Conservation (phyloP, 202 grass and related monocot genomes). For the Musa balbisiana region DNA sequence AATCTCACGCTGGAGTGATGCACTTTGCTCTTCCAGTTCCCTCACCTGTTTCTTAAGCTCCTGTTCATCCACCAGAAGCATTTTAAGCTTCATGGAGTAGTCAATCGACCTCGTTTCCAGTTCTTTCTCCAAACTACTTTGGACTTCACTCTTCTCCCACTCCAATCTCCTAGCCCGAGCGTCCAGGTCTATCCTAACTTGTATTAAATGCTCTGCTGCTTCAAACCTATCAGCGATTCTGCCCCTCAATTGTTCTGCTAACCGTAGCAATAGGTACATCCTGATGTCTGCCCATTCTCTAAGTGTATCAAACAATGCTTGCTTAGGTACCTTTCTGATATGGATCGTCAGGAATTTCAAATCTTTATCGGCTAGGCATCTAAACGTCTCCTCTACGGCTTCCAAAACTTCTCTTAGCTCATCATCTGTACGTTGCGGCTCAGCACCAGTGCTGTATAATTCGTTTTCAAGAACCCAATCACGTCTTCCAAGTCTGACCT, state of each 20-base stretch:
- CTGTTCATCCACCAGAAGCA: neutral
- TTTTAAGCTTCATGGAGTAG: neutral
- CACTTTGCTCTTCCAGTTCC: neutral
- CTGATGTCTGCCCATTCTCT: neutral
- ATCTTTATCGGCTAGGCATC: no score
- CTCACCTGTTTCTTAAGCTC: neutral
- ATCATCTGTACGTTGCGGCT: no score
- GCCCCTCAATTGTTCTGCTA: neutral
- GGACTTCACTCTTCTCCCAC: constrained; percentile 2
- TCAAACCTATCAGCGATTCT: neutral
- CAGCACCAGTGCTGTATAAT: no score
- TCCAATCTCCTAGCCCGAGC: neutral
- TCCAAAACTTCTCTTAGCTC: no score
- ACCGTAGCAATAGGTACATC: neutral
- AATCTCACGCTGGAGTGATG: neutral
- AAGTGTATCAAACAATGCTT: neutral
- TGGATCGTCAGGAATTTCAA: no score
- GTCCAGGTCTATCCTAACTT: neutral
- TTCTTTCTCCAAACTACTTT: neutral
- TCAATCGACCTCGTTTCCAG: neutral
- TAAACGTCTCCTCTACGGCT: no score
- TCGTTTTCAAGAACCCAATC: no score
- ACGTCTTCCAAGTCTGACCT: no score
- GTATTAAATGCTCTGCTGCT: neutral
- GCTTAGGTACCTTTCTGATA: no score